A percentile compares a stretch with the other conserved stretches of the same genome.
phyloP scores from a whole-genome alignment of 2,329 filamentous ascomycete species.

The Dactylellina parvicollis region DNA sequence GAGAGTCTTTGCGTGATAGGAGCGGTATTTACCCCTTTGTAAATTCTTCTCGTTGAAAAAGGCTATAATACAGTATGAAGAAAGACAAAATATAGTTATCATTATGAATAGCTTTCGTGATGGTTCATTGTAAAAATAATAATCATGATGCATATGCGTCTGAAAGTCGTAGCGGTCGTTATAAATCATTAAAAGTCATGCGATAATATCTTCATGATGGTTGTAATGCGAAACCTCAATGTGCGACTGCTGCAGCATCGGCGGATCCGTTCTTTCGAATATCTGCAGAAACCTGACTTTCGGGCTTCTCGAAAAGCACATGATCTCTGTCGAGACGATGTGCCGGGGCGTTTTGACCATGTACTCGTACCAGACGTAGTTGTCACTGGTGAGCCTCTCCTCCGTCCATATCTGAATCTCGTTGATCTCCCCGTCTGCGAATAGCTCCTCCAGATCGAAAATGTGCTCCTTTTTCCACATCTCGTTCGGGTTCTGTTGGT shows the following conservation, averaged over 20 bases:
- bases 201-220: constrained; percentile 11
- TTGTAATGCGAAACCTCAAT: constrained; percentile 50
- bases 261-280: constrained; percentile 44
- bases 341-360: constrained; percentile 35
- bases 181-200: background rate
- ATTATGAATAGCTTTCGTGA: too few relatives aligned
- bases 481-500: constrained; percentile 49
- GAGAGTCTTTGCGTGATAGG: too few relatives aligned
- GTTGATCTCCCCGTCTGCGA: constrained; percentile 30
- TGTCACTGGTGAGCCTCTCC: constrained; percentile 29
- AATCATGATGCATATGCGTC: too few relatives aligned
- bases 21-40: too few relatives aligned
- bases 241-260: constrained; percentile 43
- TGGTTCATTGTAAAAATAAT: too few relatives aligned
- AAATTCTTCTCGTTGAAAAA: too few relatives aligned
- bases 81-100: too few relatives aligned
- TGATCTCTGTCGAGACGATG: constrained; percentile 32
- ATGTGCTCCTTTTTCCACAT: constrained; percentile 45
- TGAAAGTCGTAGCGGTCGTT: too few relatives aligned
- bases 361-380: constrained; percentile 46
- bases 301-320: constrained; percentile 38
- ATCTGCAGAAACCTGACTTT: constrained; percentile 48
- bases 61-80: too few relatives aligned
- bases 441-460: constrained; percentile 31
- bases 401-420: constrained; percentile 46